These are phyloP conservation scores for Cladophialophora exuberans DNA, from an alignment of 2,329 filamentous ascomycete species.

Conservation along the genomic window DNA sequence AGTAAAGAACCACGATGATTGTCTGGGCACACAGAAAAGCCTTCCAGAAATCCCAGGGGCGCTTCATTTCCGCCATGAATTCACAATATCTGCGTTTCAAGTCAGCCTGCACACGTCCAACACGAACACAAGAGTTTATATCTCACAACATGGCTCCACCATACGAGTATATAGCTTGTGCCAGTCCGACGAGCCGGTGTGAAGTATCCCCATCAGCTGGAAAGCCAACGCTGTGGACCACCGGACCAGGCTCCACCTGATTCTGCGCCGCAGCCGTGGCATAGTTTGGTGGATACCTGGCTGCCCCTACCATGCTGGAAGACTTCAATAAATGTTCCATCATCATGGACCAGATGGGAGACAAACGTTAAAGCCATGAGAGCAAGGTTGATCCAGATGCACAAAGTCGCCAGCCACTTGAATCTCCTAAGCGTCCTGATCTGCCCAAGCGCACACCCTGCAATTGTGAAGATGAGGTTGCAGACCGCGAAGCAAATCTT, in stretches of 20 bases:
- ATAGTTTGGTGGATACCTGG: neutral
- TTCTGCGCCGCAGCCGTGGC: neutral
- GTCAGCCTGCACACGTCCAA: neutral
- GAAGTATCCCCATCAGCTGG: neutral
- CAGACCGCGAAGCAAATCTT: neutral
- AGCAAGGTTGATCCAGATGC: neutral
- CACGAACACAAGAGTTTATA: neutral
- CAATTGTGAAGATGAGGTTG: neutral
- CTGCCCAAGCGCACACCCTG: neutral
- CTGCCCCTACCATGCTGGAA: neutral
- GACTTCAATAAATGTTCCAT: neutral
- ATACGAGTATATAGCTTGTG: neutral
- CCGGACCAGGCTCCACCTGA: neutral
- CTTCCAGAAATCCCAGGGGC: slow-evolving; percentile 8
- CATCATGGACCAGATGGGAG: neutral
- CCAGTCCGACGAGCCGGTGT: neutral
- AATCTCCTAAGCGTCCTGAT: neutral
- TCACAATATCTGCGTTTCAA: neutral
- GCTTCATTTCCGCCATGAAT: neutral
- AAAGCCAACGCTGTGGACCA: neutral
- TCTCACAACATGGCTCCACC: neutral
- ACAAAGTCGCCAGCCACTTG: neutral
- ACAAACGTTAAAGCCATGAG: neutral
- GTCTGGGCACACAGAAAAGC: neutral
- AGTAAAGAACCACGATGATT: neutral